Base-by-base conservation (phyloP, 2,329 filamentous ascomycete species). In the Colletotrichum sublineola region DNA sequence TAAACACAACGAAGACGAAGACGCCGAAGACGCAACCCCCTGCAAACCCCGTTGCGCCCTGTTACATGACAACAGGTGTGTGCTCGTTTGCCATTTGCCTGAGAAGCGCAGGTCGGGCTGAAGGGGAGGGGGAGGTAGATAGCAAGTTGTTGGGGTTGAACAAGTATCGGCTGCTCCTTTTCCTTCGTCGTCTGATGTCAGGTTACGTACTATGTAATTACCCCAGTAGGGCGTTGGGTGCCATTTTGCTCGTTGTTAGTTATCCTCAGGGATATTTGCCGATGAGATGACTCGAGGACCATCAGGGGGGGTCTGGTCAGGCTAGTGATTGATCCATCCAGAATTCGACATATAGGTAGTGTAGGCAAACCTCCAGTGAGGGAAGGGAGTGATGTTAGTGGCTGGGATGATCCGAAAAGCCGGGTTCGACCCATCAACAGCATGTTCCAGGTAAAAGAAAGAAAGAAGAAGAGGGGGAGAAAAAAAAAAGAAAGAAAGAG, bases 61-160 rank as follows among this genome's bases (percentile, higher is more conserved):
- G 69, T 64, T 63, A 72, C 69, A 63, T 36, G 58, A 53, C 36
- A 60, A 60, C 53, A 42, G 50, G 29, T 52, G 29, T 33, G 29
- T 18, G 50, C 50, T 33, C 14, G 29, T 18, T 33, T 18, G 50
- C 50, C 29, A 53, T 53, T 53, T 53, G 50, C 31, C 18, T 38
- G 5, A 56, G 53, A 38, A 24, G 11, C 31, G 31, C 20, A 36
- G 18, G 33, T 24, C 12, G 20, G 11, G 52, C 29, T 55, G 52
- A 29, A 20, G 33, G 31, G 9, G 7, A 18, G 42, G 18, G 42
- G 42, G 15, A 61, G 38, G 15, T 24, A 24, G 24, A 24, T 24
- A 24, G 38, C 7, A 33, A 3, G 24, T 24, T 24, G 24, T 40
- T n/a, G 36, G 55, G 5, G 33, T 40, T 29, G 38, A 29, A 60